Base-by-base conservation (phyloP, 805 yeast species). In the Kregervanrija pseudodelftensis region DNA sequence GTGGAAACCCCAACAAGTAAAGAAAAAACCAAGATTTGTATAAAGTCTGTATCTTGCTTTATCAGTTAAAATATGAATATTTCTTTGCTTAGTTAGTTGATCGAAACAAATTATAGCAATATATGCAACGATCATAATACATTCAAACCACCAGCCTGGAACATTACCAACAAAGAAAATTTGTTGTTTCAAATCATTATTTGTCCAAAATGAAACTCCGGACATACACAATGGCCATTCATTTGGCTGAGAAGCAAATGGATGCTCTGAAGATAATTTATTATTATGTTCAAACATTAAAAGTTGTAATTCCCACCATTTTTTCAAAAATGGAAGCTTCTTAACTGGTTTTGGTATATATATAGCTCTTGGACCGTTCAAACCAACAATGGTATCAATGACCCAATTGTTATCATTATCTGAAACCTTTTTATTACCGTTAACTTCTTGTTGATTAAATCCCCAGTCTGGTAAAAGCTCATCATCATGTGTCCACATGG, bases 181-280 rank as follows among this genome's bases (percentile, higher is more conserved):
- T 67, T 93, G 99, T 56, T 72, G 70, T 49, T 73, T 75, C 43
- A 64, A 58, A 8, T 74, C 80, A 43, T 73, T 70, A 48, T 85
- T 80, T 37, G 95, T 90, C 97, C 98, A 93, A 73, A 91, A 93
- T 1, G 97, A 88, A 35, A 93, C 97, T 54, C 99, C 99, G 12
- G 86, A 77, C 44, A 83, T 64, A 44, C 93, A 76, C 50, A 86
- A 72, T 14, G 99, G 99, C 99, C 99, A 93, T 8, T 82, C 69
- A 51, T 79, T 76, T 2, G 99, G 99, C 50, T 79, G 81, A 4
- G 97, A 88, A 9, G 97, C 96, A 70, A 86, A 93, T 39, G 99
- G 99, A 66, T 93, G 99, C 22, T 85, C 88, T 12, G 90, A 74
- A 1, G 89, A 74, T 52, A 93, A 73, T 54, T 82, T 80, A 68